A percentile compares a stretch with the other conserved stretches of the same genome.
Evolutionary conservation across 2,329 filamentous ascomycete species (phyloP).

Genomic region (Aspergillus fumigatus): DNA sequence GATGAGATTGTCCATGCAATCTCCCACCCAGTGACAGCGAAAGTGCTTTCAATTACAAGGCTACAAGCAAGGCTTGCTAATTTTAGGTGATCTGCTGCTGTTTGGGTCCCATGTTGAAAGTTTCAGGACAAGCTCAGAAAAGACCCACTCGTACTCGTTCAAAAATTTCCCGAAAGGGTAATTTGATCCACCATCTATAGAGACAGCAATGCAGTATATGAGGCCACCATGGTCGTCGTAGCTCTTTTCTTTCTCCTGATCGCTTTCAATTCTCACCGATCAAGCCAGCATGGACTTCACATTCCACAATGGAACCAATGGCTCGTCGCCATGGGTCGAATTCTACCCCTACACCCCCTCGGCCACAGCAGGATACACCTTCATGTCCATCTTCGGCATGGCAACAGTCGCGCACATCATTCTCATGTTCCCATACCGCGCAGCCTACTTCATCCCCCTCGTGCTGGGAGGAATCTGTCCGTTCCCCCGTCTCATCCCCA

Average conservation of each 20-base stretch:
- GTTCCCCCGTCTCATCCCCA: slow-evolving; percentile 4
- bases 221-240: neutral
- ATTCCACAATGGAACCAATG: slow-evolving; percentile 28
- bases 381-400: slow-evolving; percentile 32
- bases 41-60: neutral
- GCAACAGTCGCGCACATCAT: slow-evolving; percentile 27
- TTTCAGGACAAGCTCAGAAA: neutral
- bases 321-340: slow-evolving; percentile 27
- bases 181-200: neutral
- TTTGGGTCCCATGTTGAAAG: neutral
- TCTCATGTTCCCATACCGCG: slow-evolving; percentile 27
- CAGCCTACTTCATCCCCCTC: slow-evolving; percentile 36
- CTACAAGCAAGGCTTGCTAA: neutral
- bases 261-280: neutral
- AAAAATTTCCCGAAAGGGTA: slow-evolving; percentile 20
- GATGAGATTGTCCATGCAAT: neutral
- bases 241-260: neutral
- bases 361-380: slow-evolving; percentile 30
- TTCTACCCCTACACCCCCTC: slow-evolving; percentile 37
- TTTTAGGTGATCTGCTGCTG: neutral
- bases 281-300: slow-evolving; percentile 26
- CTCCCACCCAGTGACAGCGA: neutral
- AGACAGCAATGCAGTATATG: neutral
- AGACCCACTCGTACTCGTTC: slow-evolving; percentile 26
- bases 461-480: slow-evolving; percentile 35